Evolutionary conservation across 208 protist species (phyloP), one percentile per base, ranked within the genome.

Genomic region (Trypanosoma scelopori): DNA sequence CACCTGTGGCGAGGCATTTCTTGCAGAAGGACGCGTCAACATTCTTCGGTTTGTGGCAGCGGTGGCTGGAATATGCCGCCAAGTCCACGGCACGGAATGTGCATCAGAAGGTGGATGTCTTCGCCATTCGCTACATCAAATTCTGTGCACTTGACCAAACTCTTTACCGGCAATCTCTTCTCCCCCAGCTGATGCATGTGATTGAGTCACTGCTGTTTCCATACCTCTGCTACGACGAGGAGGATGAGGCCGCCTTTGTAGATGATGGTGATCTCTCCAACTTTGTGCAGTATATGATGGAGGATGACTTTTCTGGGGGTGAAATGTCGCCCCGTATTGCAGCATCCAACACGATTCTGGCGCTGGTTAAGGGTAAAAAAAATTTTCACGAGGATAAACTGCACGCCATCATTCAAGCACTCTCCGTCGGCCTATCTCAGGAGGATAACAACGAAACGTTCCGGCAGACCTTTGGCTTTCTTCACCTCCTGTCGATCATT

Each of bases 211-310:
- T 91, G 12, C 65, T 96, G 49, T 93, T 96, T 56, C 87, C 87
- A 22, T 93, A 84, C 62, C 57, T 96, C 3, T 89, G 79, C 72
- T 92, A 79, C 68, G 81, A 80, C 45, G 81, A 87, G 52, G 68
- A 74, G 27, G 90, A 96, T 69, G 90, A 92, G 50, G 78, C 85
- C 43, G 80, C 82, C 6, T 92, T 96, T 53, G 68, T 72, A 39
- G 85, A 91, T 37, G 79, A 85, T 25, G 74, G 80, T 58, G 77
- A 91, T 57, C 58, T 96, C 15, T 76, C 81, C 0, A 85, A 92
- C 43, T 93, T 86, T 76, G 80, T 82, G 50, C 78, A 91, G 78
- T 93, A 93, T 69, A 89, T 93, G 87, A 78, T 89, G 71, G 84
- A 92, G 50, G 87, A 91, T 66, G 77, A 79, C 30, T 79, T 89